Evolutionary conservation across 176 grass and related monocot genomes (phyloP).

Genomic region (Themeda triandra): DNA sequence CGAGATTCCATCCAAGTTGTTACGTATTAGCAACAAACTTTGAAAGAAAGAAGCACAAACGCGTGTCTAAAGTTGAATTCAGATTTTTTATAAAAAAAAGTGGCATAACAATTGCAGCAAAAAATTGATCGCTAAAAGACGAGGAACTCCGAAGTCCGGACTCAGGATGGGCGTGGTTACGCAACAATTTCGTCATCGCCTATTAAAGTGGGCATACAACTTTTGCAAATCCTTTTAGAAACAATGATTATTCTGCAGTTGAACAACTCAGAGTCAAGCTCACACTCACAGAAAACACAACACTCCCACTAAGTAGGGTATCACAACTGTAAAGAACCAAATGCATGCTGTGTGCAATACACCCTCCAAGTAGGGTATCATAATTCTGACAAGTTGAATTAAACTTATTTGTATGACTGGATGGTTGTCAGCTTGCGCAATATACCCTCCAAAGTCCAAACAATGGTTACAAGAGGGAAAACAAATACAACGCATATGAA

Average conservation of each 20-base stretch:
- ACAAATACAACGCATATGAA: not conserved
- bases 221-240: not conserved
- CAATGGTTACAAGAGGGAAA: constrained; percentile 1
- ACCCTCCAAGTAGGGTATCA: too few relatives aligned
- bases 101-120: not conserved
- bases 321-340: not conserved
- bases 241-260: too few relatives aligned
- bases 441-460: constrained; percentile 5
- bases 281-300: too few relatives aligned
- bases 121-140: not conserved
- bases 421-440: constrained; percentile 9
- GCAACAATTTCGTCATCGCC: not conserved
- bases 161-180: not conserved
- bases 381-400: not conserved
- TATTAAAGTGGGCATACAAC: not conserved
- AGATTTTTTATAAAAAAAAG: too few relatives aligned
- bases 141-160: too few relatives aligned
- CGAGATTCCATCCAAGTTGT: not conserved
- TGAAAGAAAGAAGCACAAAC: not conserved
- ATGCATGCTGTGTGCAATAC: too few relatives aligned
- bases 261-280: too few relatives aligned
- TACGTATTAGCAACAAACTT: not conserved
- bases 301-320: not conserved
- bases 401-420: not conserved
- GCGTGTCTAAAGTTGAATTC: not conserved